A percentile compares a stretch with the other conserved stretches of the same genome.
These are phyloP conservation scores for Microsporum audouinii DNA, from an alignment of 2,329 filamentous ascomycete genomes.

Conservation along the genomic window DNA sequence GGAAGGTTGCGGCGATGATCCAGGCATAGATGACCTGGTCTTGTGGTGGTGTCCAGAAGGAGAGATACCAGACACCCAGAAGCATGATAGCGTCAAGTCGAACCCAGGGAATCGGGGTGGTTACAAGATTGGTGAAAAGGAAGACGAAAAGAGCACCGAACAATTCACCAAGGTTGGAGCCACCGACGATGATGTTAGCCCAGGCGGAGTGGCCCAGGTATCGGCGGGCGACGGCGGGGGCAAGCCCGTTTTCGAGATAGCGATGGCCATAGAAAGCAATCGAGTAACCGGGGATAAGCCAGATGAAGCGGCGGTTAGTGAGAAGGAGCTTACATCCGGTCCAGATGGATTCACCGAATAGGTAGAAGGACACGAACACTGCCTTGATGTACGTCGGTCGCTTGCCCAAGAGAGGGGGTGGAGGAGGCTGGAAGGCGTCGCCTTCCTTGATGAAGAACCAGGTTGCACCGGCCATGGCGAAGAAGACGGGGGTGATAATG, in stretches of 20 bases:
- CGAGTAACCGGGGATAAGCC: conserved; percentile 41
- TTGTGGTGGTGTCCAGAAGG: conserved; percentile 35
- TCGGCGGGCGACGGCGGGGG: conserved; percentile 36
- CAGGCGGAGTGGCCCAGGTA: conserved; percentile 41
- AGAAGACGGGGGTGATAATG: conserved; percentile 41
- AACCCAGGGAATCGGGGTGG: conserved; percentile 42
- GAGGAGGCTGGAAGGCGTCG: conserved; percentile 17
- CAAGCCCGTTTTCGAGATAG: conserved; percentile 41
- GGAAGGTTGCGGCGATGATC: conserved; percentile 37
- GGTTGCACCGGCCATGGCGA: conserved; percentile 29
- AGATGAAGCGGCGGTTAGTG: conserved; percentile 38
- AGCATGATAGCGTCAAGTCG: conserved; percentile 38
- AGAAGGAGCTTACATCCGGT: conserved; percentile 39
- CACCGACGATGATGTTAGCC: conserved; percentile 42
- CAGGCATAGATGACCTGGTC: conserved; percentile 36
- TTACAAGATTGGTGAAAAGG: conserved; percentile 39
- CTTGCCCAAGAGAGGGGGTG: conserved; percentile 13
- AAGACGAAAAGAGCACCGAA: conserved; percentile 40
- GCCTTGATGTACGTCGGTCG: conserved; percentile 29
- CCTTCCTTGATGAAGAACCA: conserved; percentile 41
- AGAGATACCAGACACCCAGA: conserved; percentile 40
- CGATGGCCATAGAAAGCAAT: conserved; percentile 41
- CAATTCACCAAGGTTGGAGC: conserved; percentile 42
- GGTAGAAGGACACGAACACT: conserved; percentile 30
- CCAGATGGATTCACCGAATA: conserved; percentile 39